Evolutionary conservation across 2,329 filamentous ascomycete species (phyloP), one percentile per base, ranked within the genome.

Genomic region (Colletotrichum camelliae): DNA sequence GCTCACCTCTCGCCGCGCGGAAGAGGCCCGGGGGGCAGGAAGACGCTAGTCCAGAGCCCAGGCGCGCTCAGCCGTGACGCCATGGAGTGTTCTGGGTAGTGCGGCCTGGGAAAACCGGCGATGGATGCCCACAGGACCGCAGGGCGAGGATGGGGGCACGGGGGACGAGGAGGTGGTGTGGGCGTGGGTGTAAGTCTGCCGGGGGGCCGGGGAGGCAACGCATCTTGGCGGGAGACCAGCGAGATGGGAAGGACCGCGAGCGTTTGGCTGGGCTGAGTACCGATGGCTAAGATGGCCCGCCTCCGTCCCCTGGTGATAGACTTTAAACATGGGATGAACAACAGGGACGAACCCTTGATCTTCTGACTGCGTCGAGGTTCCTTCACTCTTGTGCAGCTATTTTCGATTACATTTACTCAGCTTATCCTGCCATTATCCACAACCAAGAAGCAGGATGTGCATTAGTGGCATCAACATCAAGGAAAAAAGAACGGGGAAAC

Each of bases 51-150:
- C 24, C 31, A 55, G 61, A 39, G 62, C 62, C 73, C 69, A 75
- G 39, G 64, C 31, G 65, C 64, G 70, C 70, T 75, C 74, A 73
- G 74, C 74, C 70, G 64, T 74, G 74, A 76, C 74, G 70, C 74
- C 74, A 69, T 69, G 70, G 64, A 69, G 65, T 16, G 9, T 18
- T 37, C 21, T 33, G 31, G 67, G 68, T 67, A 62, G 68, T 57
- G 72, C 62, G 62, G 69, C n/a, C 62, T 72, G 67, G 55, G 15
- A 48, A 67, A 37, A 35, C 27, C 52, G 58, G 65, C 65, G 70
- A 74, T 69, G 57, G 31, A 68, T 48, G 69, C 52, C 62, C 31
- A 72, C 57, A 21, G 24, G 21, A 68, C 35, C 70, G 64, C 74
- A 73, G 70, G 73, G 70, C 58, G 62, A 39, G 18, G 7, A 29